Base-by-base conservation (phyloP, 305 asterid genomes). In the Ilex paraguariensis region DNA sequence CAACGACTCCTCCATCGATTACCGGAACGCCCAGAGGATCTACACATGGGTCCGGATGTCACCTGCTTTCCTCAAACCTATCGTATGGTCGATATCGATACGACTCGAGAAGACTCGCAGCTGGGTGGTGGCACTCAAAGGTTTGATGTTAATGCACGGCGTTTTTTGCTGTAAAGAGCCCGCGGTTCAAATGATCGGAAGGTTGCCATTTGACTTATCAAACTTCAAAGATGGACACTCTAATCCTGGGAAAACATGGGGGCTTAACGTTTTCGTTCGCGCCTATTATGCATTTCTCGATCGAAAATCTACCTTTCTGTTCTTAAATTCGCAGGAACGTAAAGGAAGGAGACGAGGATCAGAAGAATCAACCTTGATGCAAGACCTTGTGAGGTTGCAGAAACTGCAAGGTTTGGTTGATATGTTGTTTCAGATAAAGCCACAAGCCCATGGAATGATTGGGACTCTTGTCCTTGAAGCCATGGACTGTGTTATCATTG, bases 81-180 rank as follows among this genome's bases (percentile, higher is more conserved):
- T 87, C 10, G 75, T 87, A 4, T 80, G 84, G 75, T 81, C 92
- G 46, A 39, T 90, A 36, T 57, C 99, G 13, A 3, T 52, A n/a
- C 87, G 96, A 30, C 17, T 85, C 48, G 85, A 75, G 70, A 75
- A 74, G 30, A 84, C 93, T 0, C 70, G 72, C 4, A 66, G 73
- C 56, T 87, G 97, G 95, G 60, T 71, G 0, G 99, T 90, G 2
- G 95, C 95, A n/a, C 68, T 87, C 0, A 90, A 87, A 11, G 85
- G 84, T 5, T 69, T 86, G 56, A 79, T 77, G 70, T 81, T 93
- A 6, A 73, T 84, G 81, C 99, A 93, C 68, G 78, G 74, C 15
- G 66, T 93, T 59, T 60, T 77, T 59, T 75, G 79, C 33, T 66
- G 75, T 17, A 56, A 67, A 7, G 31, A 66, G 51, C 66, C 87